These are phyloP conservation scores for Globisporangium recalcitrans DNA, from an alignment of 352 stramenopile species.

Conservation along the genomic window DNA sequence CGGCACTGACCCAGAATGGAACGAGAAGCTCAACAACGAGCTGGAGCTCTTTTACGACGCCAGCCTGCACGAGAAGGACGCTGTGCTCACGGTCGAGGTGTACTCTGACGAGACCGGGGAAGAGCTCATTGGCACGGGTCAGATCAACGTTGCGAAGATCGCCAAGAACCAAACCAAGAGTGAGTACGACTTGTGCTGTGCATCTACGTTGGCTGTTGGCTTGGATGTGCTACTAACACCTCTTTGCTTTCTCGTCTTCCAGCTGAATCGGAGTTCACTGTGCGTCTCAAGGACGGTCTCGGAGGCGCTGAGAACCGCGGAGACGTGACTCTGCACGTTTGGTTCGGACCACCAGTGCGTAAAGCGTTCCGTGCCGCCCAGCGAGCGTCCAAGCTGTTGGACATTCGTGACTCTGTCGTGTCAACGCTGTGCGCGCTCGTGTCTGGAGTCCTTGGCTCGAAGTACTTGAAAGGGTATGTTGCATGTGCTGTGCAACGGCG, in stretches of 20 bases:
- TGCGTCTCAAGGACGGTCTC: conserved; percentile 48
- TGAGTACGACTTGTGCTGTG: conserved; percentile 8
- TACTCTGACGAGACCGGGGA: conserved; percentile 69
- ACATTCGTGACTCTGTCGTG: conserved; percentile 66
- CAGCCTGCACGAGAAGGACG: conserved; percentile 37
- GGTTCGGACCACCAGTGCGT: conserved; percentile 72
- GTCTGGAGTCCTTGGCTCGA: conserved; percentile 22
- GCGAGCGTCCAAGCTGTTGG: conserved; percentile 64
- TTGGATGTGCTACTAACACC: neutral
- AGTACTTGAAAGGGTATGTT: conserved; percentile 35
- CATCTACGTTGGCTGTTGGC: neutral
- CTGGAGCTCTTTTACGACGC: conserved; percentile 81
- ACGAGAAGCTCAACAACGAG: conserved; percentile 64
- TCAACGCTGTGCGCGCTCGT: conserved; percentile 41
- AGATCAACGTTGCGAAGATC: conserved; percentile 41
- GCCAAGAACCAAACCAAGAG: conserved; percentile 33
- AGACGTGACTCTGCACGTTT: conserved; percentile 57
- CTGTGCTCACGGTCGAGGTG: conserved; percentile 56
- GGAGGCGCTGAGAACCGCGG: conserved; percentile 38
- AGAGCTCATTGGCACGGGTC: conserved; percentile 66
- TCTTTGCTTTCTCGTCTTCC: neutral
- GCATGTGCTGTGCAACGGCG: neutral
- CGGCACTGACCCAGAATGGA: conserved; percentile 60
- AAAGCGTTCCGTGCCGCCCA: conserved; percentile 74
- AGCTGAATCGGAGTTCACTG: conserved; percentile 32